A percentile compares a stretch with the other conserved stretches of the same genome.
Conservation (phyloP, 1,284 basidiomycete genomes). For the Afroboletus lepidellus region DNA sequence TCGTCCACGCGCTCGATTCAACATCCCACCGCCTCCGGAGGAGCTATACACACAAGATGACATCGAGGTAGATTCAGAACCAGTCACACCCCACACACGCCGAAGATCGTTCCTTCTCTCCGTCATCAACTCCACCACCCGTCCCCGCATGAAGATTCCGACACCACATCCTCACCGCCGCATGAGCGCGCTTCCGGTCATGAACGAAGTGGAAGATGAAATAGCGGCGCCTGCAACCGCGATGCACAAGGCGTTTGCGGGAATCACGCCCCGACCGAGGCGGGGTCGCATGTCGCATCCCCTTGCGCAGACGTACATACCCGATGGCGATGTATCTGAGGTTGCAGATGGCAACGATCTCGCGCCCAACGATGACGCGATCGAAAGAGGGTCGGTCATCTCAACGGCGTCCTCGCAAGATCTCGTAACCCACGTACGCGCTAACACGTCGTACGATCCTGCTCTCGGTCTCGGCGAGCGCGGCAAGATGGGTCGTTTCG, state of each 20-base stretch:
- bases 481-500: conserved; percentile 69
- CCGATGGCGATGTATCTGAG: conserved; percentile 21
- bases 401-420: conserved; percentile 84
- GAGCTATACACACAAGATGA: conserved; percentile 34
- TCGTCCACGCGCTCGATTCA: conserved; percentile 60
- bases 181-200: conserved; percentile 24
- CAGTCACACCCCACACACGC: conserved; percentile 63
- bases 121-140: conserved; percentile 73
- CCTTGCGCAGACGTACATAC: conserved; percentile 44
- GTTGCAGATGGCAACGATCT: conserved; percentile 15
- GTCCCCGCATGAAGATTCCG: conserved; percentile 61
- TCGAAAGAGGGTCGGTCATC: conserved; percentile 60
- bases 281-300: conserved; percentile 56
- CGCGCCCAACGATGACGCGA: conserved; percentile 27
- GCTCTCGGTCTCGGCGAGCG: conserved; percentile 66
- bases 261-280: conserved; percentile 59
- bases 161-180: conserved; percentile 62
- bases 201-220: conserved; percentile 14
- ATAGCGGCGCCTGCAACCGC: conserved; percentile 25
- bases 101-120: conserved; percentile 73
- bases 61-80: conserved; percentile 33
- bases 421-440: conserved; percentile 73
- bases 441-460: conserved; percentile 83
- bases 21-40: conserved; percentile 40
- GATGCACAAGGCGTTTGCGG: conserved; percentile 53